A percentile compares a stretch with the other conserved stretches of the same genome.
These are phyloP conservation scores for Geoglossum cookeanum DNA, from an alignment of 2,329 filamentous ascomycete species.

Conservation along the genomic window DNA sequence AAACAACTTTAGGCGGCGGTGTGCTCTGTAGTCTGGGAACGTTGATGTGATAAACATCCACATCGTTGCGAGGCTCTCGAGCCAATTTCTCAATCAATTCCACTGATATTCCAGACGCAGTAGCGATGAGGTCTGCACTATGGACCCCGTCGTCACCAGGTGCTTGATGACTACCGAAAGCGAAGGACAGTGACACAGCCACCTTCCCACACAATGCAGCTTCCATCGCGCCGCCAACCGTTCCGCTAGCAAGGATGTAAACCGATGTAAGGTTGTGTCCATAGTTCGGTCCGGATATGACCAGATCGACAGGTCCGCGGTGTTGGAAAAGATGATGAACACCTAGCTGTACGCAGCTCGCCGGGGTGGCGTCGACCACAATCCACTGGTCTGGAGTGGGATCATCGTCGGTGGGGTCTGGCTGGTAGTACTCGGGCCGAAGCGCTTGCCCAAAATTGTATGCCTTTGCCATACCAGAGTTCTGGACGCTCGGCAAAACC, in stretches of 20 bases:
- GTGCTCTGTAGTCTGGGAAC: too few species aligned
- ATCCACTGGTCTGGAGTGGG: slow-evolving; percentile 24
- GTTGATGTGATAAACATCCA: too few species aligned
- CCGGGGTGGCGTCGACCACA: slow-evolving; percentile 30
- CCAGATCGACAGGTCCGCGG: slow-evolving; percentile 24
- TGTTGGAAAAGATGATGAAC: too few species aligned
- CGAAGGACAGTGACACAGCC: not conserved
- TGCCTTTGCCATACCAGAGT: not conserved
- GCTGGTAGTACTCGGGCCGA: slow-evolving; percentile 9
- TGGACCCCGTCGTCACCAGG: too few species aligned
- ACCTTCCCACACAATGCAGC: slow-evolving; percentile 26
- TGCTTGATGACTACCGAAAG: not conserved
- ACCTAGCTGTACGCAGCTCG: slow-evolving; percentile 26
- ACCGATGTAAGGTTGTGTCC: slow-evolving; percentile 31
- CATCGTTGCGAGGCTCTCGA: too few species aligned
- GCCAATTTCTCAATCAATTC: not conserved
- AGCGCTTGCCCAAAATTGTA: not conserved
- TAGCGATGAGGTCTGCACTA: not conserved
- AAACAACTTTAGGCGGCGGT: too few species aligned
- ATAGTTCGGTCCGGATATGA: slow-evolving; percentile 30
- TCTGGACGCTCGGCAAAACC: slow-evolving; percentile 10
- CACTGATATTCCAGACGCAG: not conserved
- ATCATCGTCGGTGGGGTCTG: slow-evolving; percentile 5
- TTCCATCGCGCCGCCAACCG: slow-evolving; percentile 30
- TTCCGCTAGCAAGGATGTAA: slow-evolving; percentile 29